Evolutionary conservation across 768 basidiomycete genomes (phyloP), one percentile per base, ranked within the genome.

Genomic region (Boletus bicolor): DNA sequence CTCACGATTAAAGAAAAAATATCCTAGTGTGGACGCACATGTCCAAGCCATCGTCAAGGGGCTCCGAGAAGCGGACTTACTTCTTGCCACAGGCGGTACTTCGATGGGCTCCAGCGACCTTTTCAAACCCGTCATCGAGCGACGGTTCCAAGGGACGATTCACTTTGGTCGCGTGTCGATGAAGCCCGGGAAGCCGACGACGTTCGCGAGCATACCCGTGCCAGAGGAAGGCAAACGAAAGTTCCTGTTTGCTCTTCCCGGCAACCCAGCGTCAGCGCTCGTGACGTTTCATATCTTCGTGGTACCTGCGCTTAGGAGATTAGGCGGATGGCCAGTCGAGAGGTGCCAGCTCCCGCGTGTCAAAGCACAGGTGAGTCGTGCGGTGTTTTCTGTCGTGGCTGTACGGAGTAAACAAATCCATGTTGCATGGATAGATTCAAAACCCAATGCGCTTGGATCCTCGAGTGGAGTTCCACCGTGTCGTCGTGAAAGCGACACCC

Each of bases 91-190:
- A 2, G 93, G 93, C 11, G 93, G 93, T 5, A 93, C 93, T 5
- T 92, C 90, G 2, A 95, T 95, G 93, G 93, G 93, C 0, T 81
- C 92, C 2, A 85, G 84, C 1, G 93, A 95, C 69, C 77, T 95
- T 21, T 72, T 96, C 39, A 94, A 95, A 69, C 93, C 93, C 1
- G 82, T 93, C 54, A 87, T 96, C 53, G 93, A 96, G 70, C 82
- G 85, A 15, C 79, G 87, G 42, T 80, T 94, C 53, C 68, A 76
- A 17, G 93, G 92, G 0, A 86, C 79, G 7, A 78, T 93, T 5
- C 91, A 94, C 64, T 94, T 96, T 66, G 93, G 93, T 2, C 80
- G 92, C 8, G 89, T 94, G 49, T 82, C 82, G 24, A 82, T 93
- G 64, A 91, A 91, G 63, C 85, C 85, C 1, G 93, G 91, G 7